Percentiles rank a stretch among this genome's conserved stretches.
Evolutionary conservation across 2,329 filamentous ascomycete genomes (phyloP).

Genomic region (Claviceps maximensis): DNA sequence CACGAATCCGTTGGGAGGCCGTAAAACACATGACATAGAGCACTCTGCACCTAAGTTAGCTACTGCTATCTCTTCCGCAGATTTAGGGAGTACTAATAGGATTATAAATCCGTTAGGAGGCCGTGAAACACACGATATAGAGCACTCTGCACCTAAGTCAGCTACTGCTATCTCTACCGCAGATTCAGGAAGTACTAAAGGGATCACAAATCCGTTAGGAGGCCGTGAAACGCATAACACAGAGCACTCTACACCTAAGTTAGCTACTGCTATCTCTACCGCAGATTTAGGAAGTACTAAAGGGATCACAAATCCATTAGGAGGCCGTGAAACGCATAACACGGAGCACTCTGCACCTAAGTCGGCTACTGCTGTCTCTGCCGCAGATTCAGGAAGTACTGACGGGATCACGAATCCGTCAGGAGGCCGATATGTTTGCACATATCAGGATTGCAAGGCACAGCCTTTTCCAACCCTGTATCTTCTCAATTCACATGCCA

Average conservation of each 20-base stretch:
- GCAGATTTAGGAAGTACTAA: no score
- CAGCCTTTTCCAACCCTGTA: slow-evolving; percentile 65
- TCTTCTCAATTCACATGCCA: slow-evolving; percentile 67
- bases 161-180: no score
- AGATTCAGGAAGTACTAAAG: slow-evolving; percentile 21
- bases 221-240: slow-evolving; percentile 34
- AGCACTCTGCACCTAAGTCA: slow-evolving; percentile 21
- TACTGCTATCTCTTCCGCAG: no score
- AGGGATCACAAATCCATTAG: no score
- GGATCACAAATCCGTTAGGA: no score
- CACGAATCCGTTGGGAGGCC: no score
- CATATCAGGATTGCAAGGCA: slow-evolving; percentile 50
- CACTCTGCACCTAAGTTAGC: slow-evolving; percentile 16
- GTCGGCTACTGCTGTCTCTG: slow-evolving; percentile 25
- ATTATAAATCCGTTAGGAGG: no score
- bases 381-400: slow-evolving; percentile 43
- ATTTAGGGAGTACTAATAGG: slow-evolving; percentile 22
- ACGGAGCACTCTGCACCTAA: no score
- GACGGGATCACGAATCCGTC: slow-evolving; percentile 42
- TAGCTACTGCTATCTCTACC: no score
- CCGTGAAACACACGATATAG: slow-evolving; percentile 33
- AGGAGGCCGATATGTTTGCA: slow-evolving; percentile 44
- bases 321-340: no score
- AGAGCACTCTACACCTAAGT: slow-evolving; percentile 22
- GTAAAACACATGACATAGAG: slow-evolving; percentile 34